Evolutionary conservation across 2,329 filamentous ascomycete genomes (phyloP).

Genomic region (Penicillium sp.): DNA sequence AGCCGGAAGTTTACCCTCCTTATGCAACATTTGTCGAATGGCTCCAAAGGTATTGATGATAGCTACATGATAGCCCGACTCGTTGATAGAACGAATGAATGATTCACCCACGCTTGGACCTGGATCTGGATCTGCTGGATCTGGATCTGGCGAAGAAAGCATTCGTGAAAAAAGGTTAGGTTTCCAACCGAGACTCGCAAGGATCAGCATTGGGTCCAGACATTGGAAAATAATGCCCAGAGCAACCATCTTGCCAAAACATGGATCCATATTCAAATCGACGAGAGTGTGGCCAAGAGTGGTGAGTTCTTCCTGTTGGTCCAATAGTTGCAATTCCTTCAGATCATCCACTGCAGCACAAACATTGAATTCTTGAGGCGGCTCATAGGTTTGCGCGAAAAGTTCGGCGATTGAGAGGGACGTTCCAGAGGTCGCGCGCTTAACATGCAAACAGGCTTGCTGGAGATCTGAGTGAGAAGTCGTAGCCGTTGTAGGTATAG

Average conservation of each 20-base stretch:
- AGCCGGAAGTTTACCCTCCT: neutral
- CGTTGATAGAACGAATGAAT: conserved; percentile 9
- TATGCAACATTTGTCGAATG: neutral
- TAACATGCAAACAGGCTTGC: conserved; percentile 47
- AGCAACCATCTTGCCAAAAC: conserved; percentile 51
- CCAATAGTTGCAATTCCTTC: conserved; percentile 45
- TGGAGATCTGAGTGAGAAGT: conserved; percentile 48
- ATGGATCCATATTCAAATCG: conserved; percentile 46
- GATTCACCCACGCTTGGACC: neutral
- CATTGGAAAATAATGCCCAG: conserved; percentile 54
- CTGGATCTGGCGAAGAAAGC: neutral
- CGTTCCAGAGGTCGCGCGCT: conserved; percentile 39
- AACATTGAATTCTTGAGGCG: conserved; percentile 43
- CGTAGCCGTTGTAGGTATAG: conserved; percentile 35
- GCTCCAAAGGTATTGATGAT: conserved; percentile 44
- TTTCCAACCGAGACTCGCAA: conserved; percentile 39
- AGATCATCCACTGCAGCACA: conserved; percentile 34
- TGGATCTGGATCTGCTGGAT: too few species aligned
- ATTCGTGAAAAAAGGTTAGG: conserved; percentile 28
- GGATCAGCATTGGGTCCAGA: conserved; percentile 51
- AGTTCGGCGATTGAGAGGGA: conserved; percentile 39
- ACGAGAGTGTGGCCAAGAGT: conserved; percentile 48
- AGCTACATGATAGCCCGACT: conserved; percentile 49
- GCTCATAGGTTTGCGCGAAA: conserved; percentile 47
- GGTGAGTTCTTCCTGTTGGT: conserved; percentile 46